Percentiles rank a stretch among this genome's conserved stretches.
phyloP scores from a whole-genome alignment of 1,284 basidiomycete genomes.

The Singerocomus inundabilis region DNA sequence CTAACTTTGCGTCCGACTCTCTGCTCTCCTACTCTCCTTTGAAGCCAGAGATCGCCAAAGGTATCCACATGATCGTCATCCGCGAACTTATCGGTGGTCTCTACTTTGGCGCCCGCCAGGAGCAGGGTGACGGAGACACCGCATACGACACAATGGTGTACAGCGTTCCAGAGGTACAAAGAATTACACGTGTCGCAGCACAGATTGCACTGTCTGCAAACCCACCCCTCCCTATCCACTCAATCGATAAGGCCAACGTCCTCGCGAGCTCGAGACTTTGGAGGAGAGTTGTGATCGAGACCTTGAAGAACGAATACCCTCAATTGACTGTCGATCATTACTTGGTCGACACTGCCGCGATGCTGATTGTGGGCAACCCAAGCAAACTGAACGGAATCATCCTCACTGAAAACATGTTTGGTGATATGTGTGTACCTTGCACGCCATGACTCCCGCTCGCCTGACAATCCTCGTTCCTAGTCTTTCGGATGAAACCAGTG shows the following conservation, averaged over 20 bases:
- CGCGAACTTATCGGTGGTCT: slow-evolving; percentile 92
- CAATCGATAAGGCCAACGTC: slow-evolving; percentile 99
- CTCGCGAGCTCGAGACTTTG: slow-evolving; percentile 94
- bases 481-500: slow-evolving; percentile 93
- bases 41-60: slow-evolving; percentile 81
- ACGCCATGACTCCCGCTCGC: no score
- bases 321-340: slow-evolving; percentile 85
- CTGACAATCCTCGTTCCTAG: slow-evolving; percentile 42
- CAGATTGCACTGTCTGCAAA: slow-evolving; percentile 83
- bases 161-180: slow-evolving; percentile 86
- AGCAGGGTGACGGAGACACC: slow-evolving; percentile 69
- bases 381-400: slow-evolving; percentile 95
- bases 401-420: slow-evolving; percentile 94
- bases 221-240: slow-evolving; percentile 89
- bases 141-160: slow-evolving; percentile 95
- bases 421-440: slow-evolving; percentile 77
- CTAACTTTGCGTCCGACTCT: slow-evolving; percentile 91
- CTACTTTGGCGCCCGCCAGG: slow-evolving; percentile 94
- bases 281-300: slow-evolving; percentile 88
- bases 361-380: slow-evolving; percentile 93
- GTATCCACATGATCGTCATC: slow-evolving; percentile 91
- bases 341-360: slow-evolving; percentile 94
- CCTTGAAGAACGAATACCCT: slow-evolving; percentile 82
- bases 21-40: slow-evolving; percentile 92
- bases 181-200: slow-evolving; percentile 95